These are phyloP conservation scores for Ogataea haglerorum DNA, from an alignment of 805 yeast species.

Conservation along the genomic window DNA sequence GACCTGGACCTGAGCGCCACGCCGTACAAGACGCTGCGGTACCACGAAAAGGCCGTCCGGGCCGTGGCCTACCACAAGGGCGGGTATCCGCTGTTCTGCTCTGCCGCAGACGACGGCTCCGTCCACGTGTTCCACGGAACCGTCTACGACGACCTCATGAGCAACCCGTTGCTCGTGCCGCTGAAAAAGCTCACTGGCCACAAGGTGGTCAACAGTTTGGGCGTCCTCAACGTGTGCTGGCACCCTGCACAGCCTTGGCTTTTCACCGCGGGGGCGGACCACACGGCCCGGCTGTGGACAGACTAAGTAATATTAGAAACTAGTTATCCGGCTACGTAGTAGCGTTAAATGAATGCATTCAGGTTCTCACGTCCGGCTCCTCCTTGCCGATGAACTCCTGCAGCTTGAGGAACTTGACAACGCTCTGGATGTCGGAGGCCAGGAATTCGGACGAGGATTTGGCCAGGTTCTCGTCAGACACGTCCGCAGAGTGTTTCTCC, in stretches of 20 bases:
- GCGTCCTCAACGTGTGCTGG: conserved; percentile 87
- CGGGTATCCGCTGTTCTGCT: conserved; percentile 83
- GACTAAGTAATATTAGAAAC: conserved; percentile 40
- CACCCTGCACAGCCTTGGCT: conserved; percentile 99
- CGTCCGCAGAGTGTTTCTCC: conserved; percentile 74
- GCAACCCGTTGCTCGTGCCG: conserved; percentile 94
- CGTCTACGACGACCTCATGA: conserved; percentile 92
- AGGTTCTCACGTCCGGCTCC: conserved; percentile 88
- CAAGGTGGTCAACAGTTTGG: conserved; percentile 70
- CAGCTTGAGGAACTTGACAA: conserved; percentile 67
- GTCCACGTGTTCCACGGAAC: conserved; percentile 95
- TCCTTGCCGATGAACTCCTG: conserved; percentile 73
- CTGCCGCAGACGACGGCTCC: conserved; percentile 92
- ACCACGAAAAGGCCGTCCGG: conserved; percentile 93
- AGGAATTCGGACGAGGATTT: conserved; percentile 66
- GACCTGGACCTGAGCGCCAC: conserved; percentile 85
- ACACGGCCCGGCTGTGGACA: conserved; percentile 95
- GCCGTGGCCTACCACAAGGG: conserved; percentile 82
- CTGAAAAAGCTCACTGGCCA: conserved; percentile 93
- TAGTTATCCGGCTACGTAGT: neutral
- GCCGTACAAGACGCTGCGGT: conserved; percentile 93
- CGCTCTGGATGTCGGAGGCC: conserved; percentile 54
- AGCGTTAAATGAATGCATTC: conserved; percentile 6
- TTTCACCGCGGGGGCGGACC: conserved; percentile 96
- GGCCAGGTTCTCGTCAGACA: conserved; percentile 39